A percentile compares a stretch with the other conserved stretches of the same genome.
phyloP scores from a whole-genome alignment of 1,284 basidiomycete genomes.

The Ceratobasidium sp. region DNA sequence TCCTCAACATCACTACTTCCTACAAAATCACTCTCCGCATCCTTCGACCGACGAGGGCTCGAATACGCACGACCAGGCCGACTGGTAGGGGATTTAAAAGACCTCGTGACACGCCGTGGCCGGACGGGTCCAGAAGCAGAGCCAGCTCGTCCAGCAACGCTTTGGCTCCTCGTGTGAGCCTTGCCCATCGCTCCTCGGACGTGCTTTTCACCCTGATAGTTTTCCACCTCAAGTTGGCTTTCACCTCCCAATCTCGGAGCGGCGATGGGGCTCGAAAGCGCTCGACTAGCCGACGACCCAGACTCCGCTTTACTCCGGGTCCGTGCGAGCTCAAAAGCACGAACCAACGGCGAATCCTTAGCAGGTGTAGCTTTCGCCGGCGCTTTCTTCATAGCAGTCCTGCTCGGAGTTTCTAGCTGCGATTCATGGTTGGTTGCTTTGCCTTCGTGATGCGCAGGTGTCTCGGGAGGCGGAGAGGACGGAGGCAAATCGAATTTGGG shows the following conservation, averaged over 20 bases:
- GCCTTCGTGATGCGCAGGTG: not conserved
- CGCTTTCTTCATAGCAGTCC: not conserved
- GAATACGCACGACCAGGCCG: not conserved
- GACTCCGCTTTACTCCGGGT: not conserved
- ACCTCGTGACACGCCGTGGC: not conserved
- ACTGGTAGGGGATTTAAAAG: not conserved
- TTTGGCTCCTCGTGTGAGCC: conserved; percentile 5
- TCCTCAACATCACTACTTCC: conserved; percentile 26
- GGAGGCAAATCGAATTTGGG: conserved; percentile 18
- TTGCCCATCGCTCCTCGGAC: not conserved
- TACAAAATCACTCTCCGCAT: not conserved
- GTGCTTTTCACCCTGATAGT: not conserved
- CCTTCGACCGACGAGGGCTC: not conserved
- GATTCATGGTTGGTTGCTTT: conserved; percentile 1
- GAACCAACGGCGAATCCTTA: conserved; percentile 4
- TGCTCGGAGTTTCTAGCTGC: not conserved
- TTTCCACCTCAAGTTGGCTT: not conserved
- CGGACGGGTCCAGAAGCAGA: not conserved
- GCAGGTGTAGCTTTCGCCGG: not conserved
- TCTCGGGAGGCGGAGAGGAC: conserved; percentile 31
- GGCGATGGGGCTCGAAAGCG: not conserved
- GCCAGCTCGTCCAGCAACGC: not conserved
- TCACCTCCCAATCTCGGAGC: not conserved
- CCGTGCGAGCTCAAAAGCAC: conserved; percentile 17
- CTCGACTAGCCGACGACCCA: not conserved